Evolutionary conservation across 139 green algal genomes (phyloP).

Genomic region (Desmodesmus armatus): DNA sequence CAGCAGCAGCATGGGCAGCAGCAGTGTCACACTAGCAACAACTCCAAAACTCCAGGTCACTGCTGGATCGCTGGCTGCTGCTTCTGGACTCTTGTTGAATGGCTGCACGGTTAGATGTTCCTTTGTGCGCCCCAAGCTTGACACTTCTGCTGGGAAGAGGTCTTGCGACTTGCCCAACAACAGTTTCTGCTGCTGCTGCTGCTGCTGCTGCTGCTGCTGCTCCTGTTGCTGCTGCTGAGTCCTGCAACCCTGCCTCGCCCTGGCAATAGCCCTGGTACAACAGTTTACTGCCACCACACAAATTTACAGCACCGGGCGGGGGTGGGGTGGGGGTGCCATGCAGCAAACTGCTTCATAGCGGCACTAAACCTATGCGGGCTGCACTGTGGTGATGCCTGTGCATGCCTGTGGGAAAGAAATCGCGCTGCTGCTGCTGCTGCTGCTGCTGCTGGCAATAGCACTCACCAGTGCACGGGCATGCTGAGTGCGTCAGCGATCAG

Average conservation of each 20-base stretch:
- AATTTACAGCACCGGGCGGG: no score
- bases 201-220: not conserved
- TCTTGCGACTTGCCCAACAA: not conserved
- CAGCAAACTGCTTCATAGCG: not conserved
- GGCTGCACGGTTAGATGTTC: not conserved
- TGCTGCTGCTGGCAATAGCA: constrained; percentile 56
- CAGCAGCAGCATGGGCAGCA: not conserved
- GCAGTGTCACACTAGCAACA: not conserved
- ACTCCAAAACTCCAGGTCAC: not conserved
- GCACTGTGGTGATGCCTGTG: no score
- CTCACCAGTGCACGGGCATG: constrained; percentile 77
- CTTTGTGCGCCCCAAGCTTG: not conserved
- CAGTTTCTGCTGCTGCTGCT: not conserved
- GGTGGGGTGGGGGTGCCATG: not conserved
- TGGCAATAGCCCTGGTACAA: no score
- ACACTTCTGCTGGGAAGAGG: not conserved
- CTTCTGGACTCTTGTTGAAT: not conserved
- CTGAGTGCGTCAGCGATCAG: constrained; percentile 67
- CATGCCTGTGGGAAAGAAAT: no score
- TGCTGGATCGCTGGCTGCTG: not conserved
- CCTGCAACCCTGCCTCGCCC: no score
- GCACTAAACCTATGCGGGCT: no score
- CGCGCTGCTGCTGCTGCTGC: not conserved
- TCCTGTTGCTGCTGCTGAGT: constrained; percentile 36
- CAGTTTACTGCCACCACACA: no score